These are phyloP conservation scores for Rhexocercosporidium sp. DNA, from an alignment of 2,329 filamentous ascomycete genomes.

Conservation along the genomic window DNA sequence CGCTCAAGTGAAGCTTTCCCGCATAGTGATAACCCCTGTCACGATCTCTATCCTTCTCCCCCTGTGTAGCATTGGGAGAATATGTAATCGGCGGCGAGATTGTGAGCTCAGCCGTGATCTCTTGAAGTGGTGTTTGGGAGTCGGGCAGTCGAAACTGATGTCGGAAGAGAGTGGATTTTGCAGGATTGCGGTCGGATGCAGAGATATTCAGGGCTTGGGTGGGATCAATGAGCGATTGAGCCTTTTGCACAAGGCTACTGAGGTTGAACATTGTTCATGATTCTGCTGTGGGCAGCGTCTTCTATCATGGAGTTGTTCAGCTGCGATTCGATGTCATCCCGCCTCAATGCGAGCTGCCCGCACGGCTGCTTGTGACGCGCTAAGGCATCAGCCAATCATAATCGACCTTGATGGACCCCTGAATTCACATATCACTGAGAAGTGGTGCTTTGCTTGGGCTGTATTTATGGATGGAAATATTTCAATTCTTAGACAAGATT, in stretches of 20 bases:
- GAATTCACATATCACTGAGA: neutral
- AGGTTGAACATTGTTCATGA: slow-evolving; percentile 63
- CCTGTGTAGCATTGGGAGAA: slow-evolving; percentile 64
- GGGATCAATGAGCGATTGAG: slow-evolving; percentile 92
- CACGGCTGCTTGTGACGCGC: slow-evolving; percentile 7
- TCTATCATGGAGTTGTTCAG: slow-evolving; percentile 11
- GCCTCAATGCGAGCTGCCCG: slow-evolving; percentile 9
- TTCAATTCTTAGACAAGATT: too few relatives aligned
- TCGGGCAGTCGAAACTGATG: slow-evolving; percentile 94
- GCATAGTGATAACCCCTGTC: slow-evolving; percentile 85
- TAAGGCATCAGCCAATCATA: slow-evolving; percentile 12
- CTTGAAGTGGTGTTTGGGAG: slow-evolving; percentile 90
- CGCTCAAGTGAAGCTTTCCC: slow-evolving; percentile 91
- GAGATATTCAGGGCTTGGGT: slow-evolving; percentile 76
- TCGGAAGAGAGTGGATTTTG: slow-evolving; percentile 92
- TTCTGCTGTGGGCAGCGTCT: slow-evolving; percentile 32
- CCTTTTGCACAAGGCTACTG: slow-evolving; percentile 90
- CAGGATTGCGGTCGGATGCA: slow-evolving; percentile 79
- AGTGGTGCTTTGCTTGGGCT: too few relatives aligned
- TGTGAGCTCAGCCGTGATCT: slow-evolving; percentile 95
- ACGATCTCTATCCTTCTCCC: slow-evolving; percentile 68
- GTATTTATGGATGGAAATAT: too few relatives aligned
- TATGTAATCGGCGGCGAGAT: slow-evolving; percentile 66
- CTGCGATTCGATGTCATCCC: slow-evolving; percentile 21
- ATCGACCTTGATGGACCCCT: neutral